These are phyloP conservation scores for Phytopythium sindhum DNA, from an alignment of 352 stramenopile genomes.

Conservation along the genomic window DNA sequence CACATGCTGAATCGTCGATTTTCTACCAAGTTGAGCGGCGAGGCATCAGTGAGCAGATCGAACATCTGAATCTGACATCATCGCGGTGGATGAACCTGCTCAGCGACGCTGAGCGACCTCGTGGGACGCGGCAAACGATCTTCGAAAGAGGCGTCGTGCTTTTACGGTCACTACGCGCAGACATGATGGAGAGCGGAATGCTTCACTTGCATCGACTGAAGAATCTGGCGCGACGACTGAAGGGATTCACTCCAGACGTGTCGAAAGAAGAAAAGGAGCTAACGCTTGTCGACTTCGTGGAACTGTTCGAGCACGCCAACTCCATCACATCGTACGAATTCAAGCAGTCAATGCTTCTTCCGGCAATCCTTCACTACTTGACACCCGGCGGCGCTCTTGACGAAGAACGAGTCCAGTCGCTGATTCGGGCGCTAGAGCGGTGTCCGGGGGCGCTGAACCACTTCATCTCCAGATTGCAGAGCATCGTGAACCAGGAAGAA, in stretches of 20 bases:
- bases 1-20: constrained; percentile 44
- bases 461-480: constrained; percentile 59
- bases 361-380: constrained; percentile 56
- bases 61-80: constrained; percentile 47
- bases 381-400: constrained; percentile 29
- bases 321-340: constrained; percentile 84
- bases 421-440: constrained; percentile 48
- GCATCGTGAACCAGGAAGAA: constrained; percentile 76
- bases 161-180: constrained; percentile 49
- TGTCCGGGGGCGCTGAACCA: constrained; percentile 49
- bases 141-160: constrained; percentile 50
- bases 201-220: constrained; percentile 71
- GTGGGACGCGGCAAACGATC: constrained; percentile 33
- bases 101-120: constrained; percentile 10
- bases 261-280: constrained; percentile 37
- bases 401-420: constrained; percentile 22
- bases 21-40: constrained; percentile 82
- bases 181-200: constrained; percentile 76
- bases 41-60: constrained; percentile 74
- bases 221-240: constrained; percentile 64
- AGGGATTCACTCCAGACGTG: constrained; percentile 29
- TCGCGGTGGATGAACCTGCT: constrained; percentile 26
- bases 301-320: constrained; percentile 72
- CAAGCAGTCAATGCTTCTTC: constrained; percentile 74
- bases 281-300: constrained; percentile 64